A percentile compares a stretch with the other conserved stretches of the same genome.
phyloP scores from a whole-genome alignment of 345 rosid genomes.

The Excoecaria cochinchinensis region DNA sequence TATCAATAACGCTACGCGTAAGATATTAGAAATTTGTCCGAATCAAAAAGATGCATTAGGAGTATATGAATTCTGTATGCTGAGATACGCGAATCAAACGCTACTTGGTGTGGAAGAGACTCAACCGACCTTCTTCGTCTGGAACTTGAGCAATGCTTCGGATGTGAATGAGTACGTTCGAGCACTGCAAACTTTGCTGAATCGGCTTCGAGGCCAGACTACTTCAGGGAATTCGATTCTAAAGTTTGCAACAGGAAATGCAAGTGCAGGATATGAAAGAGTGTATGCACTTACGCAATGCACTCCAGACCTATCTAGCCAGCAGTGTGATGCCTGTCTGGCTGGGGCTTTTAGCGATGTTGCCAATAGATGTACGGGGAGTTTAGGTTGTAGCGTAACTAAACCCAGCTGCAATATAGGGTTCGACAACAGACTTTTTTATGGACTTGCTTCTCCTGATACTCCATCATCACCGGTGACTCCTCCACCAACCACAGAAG shows the following conservation, averaged over 20 bases:
- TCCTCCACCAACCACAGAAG: background rate
- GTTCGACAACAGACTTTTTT: constrained; percentile 9
- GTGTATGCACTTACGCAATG: constrained; percentile 45
- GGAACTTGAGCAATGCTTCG: background rate
- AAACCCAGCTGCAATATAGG: constrained; percentile 9
- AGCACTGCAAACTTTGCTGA: constrained; percentile 7
- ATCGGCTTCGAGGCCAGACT: constrained; percentile 10
- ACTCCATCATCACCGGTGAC: background rate
- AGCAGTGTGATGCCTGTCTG: constrained; percentile 31
- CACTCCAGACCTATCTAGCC: constrained; percentile 39
- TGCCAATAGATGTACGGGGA: background rate
- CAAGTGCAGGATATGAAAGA: background rate
- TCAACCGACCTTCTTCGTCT: fast-evolving
- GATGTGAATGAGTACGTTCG: constrained; percentile 9
- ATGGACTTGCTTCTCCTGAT: background rate
- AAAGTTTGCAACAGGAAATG: constrained; percentile 29
- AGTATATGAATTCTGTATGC: background rate
- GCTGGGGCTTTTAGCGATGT: background rate
- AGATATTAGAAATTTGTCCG: constrained; percentile 18
- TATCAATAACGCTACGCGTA: background rate
- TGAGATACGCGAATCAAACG: constrained; percentile 16
- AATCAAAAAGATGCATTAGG: constrained; percentile 18
- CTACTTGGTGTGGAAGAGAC: background rate
- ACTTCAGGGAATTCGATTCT: constrained; percentile 15
- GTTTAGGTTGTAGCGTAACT: background rate